Conservation (phyloP, 371 early-diverging fungal species). For the Mucor irregularis region DNA sequence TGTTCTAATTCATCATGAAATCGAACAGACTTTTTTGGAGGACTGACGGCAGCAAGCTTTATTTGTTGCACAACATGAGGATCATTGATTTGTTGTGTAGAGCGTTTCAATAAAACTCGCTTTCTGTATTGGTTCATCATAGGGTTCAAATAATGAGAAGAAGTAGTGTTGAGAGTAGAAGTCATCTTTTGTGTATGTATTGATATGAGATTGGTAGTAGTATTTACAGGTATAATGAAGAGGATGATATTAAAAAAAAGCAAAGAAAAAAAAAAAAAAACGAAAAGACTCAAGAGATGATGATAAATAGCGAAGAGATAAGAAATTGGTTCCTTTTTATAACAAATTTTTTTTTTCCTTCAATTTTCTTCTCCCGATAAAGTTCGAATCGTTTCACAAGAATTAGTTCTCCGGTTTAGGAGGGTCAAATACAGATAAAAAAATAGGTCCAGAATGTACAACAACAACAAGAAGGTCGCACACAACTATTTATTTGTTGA, state of each 20-base stretch:
- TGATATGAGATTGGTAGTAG: not conserved
- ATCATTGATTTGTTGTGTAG: constrained; percentile 16
- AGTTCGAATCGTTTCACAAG: too few species aligned
- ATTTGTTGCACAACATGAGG: constrained; percentile 12
- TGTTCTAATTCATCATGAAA: constrained; percentile 22
- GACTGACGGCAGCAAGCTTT: not conserved
- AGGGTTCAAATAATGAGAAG: constrained; percentile 2
- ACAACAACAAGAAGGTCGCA: too few species aligned
- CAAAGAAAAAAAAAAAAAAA: not conserved
- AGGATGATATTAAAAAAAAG: not conserved
- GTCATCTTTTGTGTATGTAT: constrained; percentile 8
- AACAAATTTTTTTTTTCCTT: not conserved
- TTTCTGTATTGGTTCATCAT: constrained; percentile 7
- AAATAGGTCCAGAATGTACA: too few species aligned
- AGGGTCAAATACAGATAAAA: too few species aligned
- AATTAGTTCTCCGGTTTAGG: too few species aligned
- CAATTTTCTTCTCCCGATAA: not conserved
- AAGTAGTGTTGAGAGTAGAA: constrained; percentile 4
- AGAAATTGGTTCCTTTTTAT: too few species aligned
- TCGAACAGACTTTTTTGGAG: constrained; percentile 29
- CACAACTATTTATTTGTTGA: too few species aligned
- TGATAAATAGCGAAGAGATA: too few species aligned
- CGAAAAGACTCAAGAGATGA: not conserved
- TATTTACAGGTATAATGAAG: not conserved
- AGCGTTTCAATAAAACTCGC: constrained; percentile 18